Evolutionary conservation across 75 land plant genomes (phyloP).

Genomic region (Chamaecyparis obtusa): DNA sequence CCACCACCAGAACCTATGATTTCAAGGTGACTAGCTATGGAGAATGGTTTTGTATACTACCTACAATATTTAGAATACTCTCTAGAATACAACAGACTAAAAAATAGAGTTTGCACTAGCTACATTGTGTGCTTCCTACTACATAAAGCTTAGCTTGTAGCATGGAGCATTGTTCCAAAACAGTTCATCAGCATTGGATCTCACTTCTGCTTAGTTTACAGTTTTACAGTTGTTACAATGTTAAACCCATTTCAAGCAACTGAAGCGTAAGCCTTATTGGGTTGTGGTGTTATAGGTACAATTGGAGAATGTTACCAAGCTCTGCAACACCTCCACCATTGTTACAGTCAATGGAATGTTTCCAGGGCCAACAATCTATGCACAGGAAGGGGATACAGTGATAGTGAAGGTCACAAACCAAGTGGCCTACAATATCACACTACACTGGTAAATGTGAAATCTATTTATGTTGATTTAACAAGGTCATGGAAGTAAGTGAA

Average conservation of each 20-base stretch:
- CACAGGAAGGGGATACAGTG: constrained; percentile 47
- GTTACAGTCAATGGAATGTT: constrained; percentile 51
- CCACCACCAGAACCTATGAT: constrained; percentile 13
- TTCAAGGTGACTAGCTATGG: constrained; percentile 9
- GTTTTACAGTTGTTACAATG: background rate
- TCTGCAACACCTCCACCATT: constrained; percentile 36
- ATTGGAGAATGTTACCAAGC: constrained; percentile 24
- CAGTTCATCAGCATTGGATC: background rate
- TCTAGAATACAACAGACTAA: background rate
- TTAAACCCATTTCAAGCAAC: too few species aligned
- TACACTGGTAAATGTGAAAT: constrained; percentile 32
- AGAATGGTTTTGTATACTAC: background rate
- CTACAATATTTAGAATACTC: background rate
- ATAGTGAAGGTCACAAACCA: constrained; percentile 47
- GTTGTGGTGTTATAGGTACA: constrained; percentile 27
- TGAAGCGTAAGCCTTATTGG: background rate
- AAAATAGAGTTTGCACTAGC: too few species aligned
- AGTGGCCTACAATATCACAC: constrained; percentile 40
- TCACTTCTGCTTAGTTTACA: background rate
- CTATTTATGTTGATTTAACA: background rate
- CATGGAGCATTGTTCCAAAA: background rate
- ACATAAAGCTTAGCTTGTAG: background rate
- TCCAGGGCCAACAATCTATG: constrained; percentile 60
- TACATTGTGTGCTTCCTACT: background rate
- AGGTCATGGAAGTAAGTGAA: background rate